Conservation (phyloP, 768 basidiomycete genomes). For the Amanita muscaria region DNA sequence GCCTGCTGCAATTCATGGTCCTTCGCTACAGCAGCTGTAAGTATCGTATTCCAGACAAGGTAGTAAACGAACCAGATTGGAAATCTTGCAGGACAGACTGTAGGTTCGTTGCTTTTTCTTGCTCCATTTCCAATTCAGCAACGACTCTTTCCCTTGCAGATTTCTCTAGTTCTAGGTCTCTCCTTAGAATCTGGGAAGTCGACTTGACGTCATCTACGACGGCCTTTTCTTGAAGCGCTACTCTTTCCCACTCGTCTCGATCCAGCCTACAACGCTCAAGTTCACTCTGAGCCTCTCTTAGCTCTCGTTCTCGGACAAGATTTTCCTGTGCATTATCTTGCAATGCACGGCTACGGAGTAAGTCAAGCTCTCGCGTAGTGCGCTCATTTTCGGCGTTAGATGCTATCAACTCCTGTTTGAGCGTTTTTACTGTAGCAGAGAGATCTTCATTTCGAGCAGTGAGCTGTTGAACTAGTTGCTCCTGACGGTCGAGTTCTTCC, state of each 20-base stretch:
- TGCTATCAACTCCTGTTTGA: conserved; percentile 70
- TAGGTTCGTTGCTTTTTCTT: conserved; percentile 71
- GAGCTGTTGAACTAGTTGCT: conserved; percentile 73
- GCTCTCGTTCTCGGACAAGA: conserved; percentile 62
- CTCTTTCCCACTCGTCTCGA: conserved; percentile 51
- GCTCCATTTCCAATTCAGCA: conserved; percentile 54
- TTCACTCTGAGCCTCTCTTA: conserved; percentile 78
- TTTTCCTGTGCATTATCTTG: conserved; percentile 67
- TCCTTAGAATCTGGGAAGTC: conserved; percentile 42
- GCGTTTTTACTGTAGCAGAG: conserved; percentile 58
- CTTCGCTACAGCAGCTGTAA: conserved; percentile 47
- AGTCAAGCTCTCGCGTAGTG: conserved; percentile 59
- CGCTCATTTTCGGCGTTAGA: conserved; percentile 72
- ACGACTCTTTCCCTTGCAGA: conserved; percentile 48
- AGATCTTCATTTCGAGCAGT: conserved; percentile 74
- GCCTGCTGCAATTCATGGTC: conserved; percentile 86
- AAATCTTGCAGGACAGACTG: conserved; percentile 95
- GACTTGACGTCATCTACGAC: conserved; percentile 61
- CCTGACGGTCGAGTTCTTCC: conserved; percentile 97
- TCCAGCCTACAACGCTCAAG: conserved; percentile 82
- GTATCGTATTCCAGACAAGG: not conserved
- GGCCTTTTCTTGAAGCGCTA: conserved; percentile 53
- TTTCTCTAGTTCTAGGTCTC: conserved; percentile 61
- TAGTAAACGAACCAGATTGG: conserved; percentile 48
- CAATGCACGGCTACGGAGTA: conserved; percentile 52